These are phyloP conservation scores for Dipodascopsis uninucleata DNA, from an alignment of 805 yeast genomes.

Conservation along the genomic window DNA sequence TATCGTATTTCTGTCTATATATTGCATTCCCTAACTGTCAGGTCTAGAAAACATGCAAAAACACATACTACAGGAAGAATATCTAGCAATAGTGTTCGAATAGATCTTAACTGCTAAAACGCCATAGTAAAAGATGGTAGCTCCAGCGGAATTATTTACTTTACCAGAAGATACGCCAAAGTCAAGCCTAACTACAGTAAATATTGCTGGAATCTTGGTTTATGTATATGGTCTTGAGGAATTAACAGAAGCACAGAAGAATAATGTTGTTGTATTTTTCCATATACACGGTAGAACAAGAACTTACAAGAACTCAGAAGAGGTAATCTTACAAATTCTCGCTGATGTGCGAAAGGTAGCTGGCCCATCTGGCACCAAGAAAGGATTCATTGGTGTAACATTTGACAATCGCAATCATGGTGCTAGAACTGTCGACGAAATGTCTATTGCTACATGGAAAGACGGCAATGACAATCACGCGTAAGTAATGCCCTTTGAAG, in stretches of 20 bases:
- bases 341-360: slow-evolving; percentile 31
- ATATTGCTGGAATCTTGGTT: slow-evolving; percentile 48
- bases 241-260: slow-evolving; percentile 29
- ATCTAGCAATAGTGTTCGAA: too few species aligned
- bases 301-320: slow-evolving; percentile 40
- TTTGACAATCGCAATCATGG: slow-evolving; percentile 61
- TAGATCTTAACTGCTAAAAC: too few species aligned
- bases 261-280: slow-evolving; percentile 42
- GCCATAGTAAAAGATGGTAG: too few species aligned
- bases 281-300: slow-evolving; percentile 48
- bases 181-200: slow-evolving; percentile 16
- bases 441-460: too few species aligned
- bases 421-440: slow-evolving; percentile 42
- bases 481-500: too few species aligned
- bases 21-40: too few species aligned
- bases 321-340: slow-evolving; percentile 42
- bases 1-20: too few species aligned
- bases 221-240: slow-evolving; percentile 43
- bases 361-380: slow-evolving; percentile 13
- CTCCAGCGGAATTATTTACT: too few species aligned
- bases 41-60: too few species aligned
- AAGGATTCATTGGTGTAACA: slow-evolving; percentile 44
- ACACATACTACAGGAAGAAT: too few species aligned
- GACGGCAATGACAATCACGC: slow-evolving; percentile 49
- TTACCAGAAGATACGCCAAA: slow-evolving; percentile 23